Conservation (phyloP, 2,329 filamentous ascomycete genomes). For the Diplodia scrobiculata region DNA sequence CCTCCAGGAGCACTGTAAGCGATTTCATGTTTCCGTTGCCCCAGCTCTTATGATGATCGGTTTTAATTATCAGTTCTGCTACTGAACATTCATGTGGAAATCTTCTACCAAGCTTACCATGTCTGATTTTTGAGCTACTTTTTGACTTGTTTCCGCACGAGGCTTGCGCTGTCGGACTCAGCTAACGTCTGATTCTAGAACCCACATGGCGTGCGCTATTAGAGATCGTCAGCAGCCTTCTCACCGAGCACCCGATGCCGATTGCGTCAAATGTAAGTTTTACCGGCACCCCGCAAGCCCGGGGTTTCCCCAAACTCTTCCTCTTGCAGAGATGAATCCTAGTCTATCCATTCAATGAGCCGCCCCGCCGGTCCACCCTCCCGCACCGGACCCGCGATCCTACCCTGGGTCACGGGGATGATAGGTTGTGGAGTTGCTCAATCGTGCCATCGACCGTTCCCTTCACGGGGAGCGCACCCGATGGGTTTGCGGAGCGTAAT, state of each 20-base stretch:
- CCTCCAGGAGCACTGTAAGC: slow-evolving; percentile 9
- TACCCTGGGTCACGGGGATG: slow-evolving; percentile 58
- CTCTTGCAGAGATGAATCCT: slow-evolving; percentile 58
- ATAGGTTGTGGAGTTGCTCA: slow-evolving; percentile 71
- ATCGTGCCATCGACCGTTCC: slow-evolving; percentile 34
- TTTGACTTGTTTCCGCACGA: neutral
- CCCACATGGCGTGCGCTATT: neutral
- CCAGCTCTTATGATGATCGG: slow-evolving; percentile 49
- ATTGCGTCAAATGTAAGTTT: slow-evolving; percentile 19
- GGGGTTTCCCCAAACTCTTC: neutral
- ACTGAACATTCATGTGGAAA: slow-evolving; percentile 63
- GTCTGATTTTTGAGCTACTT: slow-evolving; percentile 46
- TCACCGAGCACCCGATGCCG: neutral
- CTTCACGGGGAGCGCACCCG: slow-evolving; percentile 44
- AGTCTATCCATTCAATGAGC: slow-evolving; percentile 66
- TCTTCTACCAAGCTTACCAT: slow-evolving; percentile 60
- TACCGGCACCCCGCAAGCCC: slow-evolving; percentile 17
- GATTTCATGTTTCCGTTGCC: neutral
- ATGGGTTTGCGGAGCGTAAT: slow-evolving; percentile 40
- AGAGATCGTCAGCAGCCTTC: neutral
- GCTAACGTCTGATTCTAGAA: slow-evolving; percentile 15
- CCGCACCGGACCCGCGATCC: slow-evolving; percentile 63
- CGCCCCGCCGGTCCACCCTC: slow-evolving; percentile 69
- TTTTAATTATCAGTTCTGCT: slow-evolving; percentile 63
- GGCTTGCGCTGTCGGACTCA: neutral